A percentile compares a stretch with the other conserved stretches of the same genome.
Conservation (phyloP, 75 land plant genomes). For the Cupressus sempervirens region DNA sequence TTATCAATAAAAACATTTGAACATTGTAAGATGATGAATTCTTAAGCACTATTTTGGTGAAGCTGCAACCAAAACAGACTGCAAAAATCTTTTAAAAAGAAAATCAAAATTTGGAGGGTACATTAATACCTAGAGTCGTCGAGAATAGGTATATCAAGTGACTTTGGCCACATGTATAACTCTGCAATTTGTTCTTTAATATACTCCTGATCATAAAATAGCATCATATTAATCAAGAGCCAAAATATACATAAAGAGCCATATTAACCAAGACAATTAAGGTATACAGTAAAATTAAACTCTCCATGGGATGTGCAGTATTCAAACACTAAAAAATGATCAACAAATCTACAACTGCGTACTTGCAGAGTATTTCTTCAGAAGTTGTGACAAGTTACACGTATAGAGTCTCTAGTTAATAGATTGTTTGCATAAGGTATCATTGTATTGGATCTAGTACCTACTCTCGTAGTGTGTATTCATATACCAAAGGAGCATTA, state of each 20-base stretch:
- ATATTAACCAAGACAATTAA: neutral
- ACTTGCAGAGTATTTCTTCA: neutral
- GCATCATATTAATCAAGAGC: neutral
- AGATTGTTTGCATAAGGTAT: too few species aligned
- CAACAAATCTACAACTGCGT: neutral
- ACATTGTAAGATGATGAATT: neutral
- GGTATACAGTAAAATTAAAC: neutral
- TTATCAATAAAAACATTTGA: neutral
- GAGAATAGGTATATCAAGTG: slow-evolving; percentile 67
- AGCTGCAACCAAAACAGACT: neutral
- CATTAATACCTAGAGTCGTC: slow-evolving; percentile 49
- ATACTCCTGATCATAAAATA: slow-evolving; percentile 35
- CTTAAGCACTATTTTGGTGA: neutral
- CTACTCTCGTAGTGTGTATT: too few species aligned
- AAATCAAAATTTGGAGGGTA: neutral
- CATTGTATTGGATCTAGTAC: too few species aligned
- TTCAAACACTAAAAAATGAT: neutral
- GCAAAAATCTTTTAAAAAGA: neutral
- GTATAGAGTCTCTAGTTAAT: too few species aligned
- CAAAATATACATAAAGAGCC: neutral
- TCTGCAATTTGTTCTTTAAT: slow-evolving; percentile 57
- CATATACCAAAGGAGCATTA: too few species aligned
- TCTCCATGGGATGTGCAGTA: neutral
- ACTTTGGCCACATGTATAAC: slow-evolving; percentile 77
- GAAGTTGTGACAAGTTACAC: too few species aligned